Percentiles rank a stretch among this genome's conserved stretches.
Conservation (phyloP, 331 rosid genomes). For the Saraca asoca region DNA sequence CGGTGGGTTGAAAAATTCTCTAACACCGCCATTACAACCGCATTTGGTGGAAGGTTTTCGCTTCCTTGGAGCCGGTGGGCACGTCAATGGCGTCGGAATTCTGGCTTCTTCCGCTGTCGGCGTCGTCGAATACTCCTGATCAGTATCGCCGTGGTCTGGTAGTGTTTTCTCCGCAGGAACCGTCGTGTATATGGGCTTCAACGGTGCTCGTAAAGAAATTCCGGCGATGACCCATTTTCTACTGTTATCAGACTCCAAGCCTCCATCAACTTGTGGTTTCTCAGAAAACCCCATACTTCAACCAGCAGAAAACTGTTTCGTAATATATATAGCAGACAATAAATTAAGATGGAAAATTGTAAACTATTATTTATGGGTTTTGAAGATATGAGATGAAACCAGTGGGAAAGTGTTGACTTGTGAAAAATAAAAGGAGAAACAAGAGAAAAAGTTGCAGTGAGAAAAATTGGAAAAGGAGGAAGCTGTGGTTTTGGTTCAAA, state of each 20-base stretch:
- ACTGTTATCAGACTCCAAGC: constrained; percentile 48
- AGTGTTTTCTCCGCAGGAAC: constrained; percentile 32
- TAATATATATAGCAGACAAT: constrained; percentile 31
- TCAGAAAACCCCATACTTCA: constrained; percentile 61
- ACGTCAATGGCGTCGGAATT: constrained; percentile 53
- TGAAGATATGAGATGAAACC: constrained; percentile 34
- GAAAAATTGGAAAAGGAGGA: not conserved
- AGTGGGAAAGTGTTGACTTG: constrained; percentile 40
- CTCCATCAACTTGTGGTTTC: constrained; percentile 49
- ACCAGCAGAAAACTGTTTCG: constrained; percentile 17
- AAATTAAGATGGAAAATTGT: constrained; percentile 34
- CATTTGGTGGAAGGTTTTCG: constrained; percentile 58
- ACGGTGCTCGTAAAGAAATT: constrained; percentile 55
- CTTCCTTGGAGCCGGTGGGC: constrained; percentile 92
- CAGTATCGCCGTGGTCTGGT: constrained; percentile 22
- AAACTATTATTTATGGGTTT: constrained; percentile 2
- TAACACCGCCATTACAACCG: constrained; percentile 42
- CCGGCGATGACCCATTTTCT: constrained; percentile 74
- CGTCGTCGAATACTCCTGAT: constrained; percentile 53
- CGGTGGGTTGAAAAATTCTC: constrained; percentile 78
- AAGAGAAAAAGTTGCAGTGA: too few species aligned
- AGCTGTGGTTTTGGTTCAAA: constrained; percentile 11
- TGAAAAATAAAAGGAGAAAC: too few species aligned
- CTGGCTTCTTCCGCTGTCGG: constrained; percentile 71
- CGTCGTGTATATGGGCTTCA: constrained; percentile 58